Evolutionary conservation across 1,139 yeast species (phyloP).

Genomic region (Suhomyces guaymorum): DNA sequence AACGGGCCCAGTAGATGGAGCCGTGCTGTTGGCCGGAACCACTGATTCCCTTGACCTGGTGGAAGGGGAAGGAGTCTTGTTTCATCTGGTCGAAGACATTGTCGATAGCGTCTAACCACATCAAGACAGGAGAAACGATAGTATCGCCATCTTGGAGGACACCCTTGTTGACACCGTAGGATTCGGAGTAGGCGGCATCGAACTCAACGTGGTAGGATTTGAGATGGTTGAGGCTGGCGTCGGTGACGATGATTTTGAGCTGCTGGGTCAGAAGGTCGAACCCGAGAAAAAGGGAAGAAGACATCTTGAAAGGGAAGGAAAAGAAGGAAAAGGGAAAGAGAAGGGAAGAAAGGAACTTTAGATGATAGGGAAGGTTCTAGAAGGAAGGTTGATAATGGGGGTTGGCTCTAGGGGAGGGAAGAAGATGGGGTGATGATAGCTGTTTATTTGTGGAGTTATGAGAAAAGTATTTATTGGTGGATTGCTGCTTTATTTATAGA

Average conservation of each 20-base stretch:
- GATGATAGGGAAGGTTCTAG: no score
- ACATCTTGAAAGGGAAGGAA: background rate
- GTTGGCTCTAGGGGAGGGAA: no score
- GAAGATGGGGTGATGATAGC: no score
- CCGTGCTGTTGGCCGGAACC: conserved; percentile 97
- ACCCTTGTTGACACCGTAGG: conserved; percentile 68
- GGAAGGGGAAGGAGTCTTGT: conserved; percentile 55
- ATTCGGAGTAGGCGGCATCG: conserved; percentile 57
- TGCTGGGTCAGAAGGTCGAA: conserved; percentile 91
- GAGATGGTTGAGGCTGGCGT: conserved; percentile 52
- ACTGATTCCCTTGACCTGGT: conserved; percentile 63
- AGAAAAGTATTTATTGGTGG: no score
- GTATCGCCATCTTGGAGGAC: conserved; percentile 56
- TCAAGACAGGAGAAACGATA: conserved; percentile 74
- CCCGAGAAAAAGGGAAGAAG: conserved; percentile 53
- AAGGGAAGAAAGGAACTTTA: no score
- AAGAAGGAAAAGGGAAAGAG: background rate
- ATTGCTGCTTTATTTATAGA: no score
- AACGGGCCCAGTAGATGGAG: conserved; percentile 72
- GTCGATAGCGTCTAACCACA: conserved; percentile 90
- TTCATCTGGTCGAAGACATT: conserved; percentile 58
- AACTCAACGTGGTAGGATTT: conserved; percentile 69
- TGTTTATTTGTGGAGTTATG: no score
- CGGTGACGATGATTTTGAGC: conserved; percentile 70
- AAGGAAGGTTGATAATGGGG: no score